Evolutionary conservation across 306 rosid species (phyloP).

Genomic region (Sicyos edulis): DNA sequence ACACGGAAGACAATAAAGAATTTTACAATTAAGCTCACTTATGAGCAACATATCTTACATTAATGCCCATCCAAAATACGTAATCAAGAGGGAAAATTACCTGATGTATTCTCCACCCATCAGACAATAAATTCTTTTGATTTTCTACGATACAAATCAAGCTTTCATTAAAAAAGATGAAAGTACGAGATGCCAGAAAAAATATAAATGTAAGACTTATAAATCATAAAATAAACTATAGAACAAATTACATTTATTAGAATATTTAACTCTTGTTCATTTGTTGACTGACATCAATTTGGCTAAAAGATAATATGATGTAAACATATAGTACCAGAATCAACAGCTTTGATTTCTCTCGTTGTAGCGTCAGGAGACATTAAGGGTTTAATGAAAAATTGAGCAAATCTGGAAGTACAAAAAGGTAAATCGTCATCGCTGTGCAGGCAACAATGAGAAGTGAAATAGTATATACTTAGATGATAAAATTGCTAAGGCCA

Average conservation of each 20-base stretch:
- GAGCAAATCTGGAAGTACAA: constrained; percentile 58
- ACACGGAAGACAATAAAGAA: too few species aligned
- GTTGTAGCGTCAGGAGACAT: constrained; percentile 95
- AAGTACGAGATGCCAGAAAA: constrained; percentile 5
- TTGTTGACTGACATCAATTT: background rate
- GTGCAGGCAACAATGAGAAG: constrained; percentile 8
- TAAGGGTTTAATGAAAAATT: constrained; percentile 85
- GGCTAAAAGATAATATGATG: constrained; percentile 6
- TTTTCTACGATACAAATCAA: constrained; percentile 45
- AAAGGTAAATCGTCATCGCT: constrained; percentile 9
- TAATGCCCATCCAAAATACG: constrained; percentile 1
- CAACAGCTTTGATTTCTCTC: constrained; percentile 96
- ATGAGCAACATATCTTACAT: too few species aligned
- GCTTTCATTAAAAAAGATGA: background rate
- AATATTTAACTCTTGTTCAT: background rate
- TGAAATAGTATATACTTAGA: constrained; percentile 24
- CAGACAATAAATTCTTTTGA: constrained; percentile 84
- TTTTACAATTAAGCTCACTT: too few species aligned
- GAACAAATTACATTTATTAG: constrained; percentile 4
- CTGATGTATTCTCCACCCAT: constrained; percentile 88
- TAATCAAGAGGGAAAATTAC: constrained; percentile 32
- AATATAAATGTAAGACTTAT: background rate
- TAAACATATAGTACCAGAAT: constrained; percentile 64
- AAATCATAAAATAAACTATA: background rate
- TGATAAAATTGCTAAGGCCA: too few species aligned